These are phyloP conservation scores for Jacaranda mimosifolia DNA, from an alignment of 257 asterid genomes.

Conservation along the genomic window DNA sequence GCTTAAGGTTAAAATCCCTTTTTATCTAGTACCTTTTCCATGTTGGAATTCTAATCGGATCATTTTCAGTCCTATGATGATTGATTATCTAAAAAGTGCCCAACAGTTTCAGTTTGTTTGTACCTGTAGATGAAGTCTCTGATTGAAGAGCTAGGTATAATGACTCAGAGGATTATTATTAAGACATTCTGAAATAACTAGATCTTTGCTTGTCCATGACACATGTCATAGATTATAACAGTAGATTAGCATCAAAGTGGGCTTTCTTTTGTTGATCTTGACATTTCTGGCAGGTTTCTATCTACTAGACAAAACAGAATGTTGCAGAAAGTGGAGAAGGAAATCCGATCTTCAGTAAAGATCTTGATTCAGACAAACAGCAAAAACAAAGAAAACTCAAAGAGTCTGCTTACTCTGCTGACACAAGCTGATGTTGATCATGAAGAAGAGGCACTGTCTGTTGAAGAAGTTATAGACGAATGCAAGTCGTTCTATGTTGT, in stretches of 20 bases:
- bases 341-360: conserved; percentile 47
- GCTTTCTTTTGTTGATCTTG: no score
- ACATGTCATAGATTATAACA: no score
- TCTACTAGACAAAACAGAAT: conserved; percentile 51
- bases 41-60: background rate
- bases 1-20: conserved; percentile 48
- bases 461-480: conserved; percentile 53
- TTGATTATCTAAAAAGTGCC: no score
- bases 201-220: no score
- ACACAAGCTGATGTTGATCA: background rate
- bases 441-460: conserved; percentile 35
- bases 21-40: background rate
- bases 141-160: no score
- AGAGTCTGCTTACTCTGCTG: background rate
- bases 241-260: no score
- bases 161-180: no score
- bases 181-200: no score
- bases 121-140: no score
- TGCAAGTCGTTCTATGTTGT: conserved; percentile 72
- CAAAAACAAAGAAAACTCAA: conserved; percentile 35
- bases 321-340: conserved; percentile 52
- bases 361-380: conserved; percentile 37
- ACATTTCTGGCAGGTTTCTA: conserved; percentile 34
- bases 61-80: no score
- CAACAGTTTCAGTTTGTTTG: no score